Percentiles rank a stretch among this genome's conserved stretches.
Evolutionary conservation across 2,329 filamentous ascomycete genomes (phyloP).

Genomic region (Pleoardoris graminearum): DNA sequence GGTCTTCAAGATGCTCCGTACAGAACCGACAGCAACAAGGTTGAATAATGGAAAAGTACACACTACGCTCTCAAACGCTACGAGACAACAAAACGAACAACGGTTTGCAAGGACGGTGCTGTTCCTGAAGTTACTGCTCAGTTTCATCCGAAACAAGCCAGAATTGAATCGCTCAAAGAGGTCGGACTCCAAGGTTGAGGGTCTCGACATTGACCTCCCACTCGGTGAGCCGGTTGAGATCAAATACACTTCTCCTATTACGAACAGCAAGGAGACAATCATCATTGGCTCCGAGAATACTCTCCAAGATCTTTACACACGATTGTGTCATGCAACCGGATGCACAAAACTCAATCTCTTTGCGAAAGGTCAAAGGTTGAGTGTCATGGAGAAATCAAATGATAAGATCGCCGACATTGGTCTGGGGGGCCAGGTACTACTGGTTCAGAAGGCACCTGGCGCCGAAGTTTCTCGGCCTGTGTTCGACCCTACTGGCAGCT

Average conservation of each 20-base stretch:
- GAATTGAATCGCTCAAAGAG: conserved; percentile 37
- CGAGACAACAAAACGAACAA: conserved; percentile 22
- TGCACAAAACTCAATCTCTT: conserved; percentile 78
- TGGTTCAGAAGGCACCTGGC: conserved; percentile 37
- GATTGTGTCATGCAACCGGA: conserved; percentile 68
- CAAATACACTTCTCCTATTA: conserved; percentile 70
- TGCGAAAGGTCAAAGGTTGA: conserved; percentile 67
- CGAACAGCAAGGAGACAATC: conserved; percentile 63
- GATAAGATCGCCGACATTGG: conserved; percentile 63
- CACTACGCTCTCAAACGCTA: conserved; percentile 30
- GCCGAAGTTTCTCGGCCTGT: conserved; percentile 29
- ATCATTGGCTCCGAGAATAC: conserved; percentile 73
- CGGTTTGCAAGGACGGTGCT: conserved; percentile 39
- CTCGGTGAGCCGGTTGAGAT: conserved; percentile 68
- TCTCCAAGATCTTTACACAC: conserved; percentile 68
- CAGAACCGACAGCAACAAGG: not conserved
- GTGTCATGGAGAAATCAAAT: conserved; percentile 60
- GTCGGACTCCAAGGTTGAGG: conserved; percentile 42
- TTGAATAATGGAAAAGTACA: conserved; percentile 17
- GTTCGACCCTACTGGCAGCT: conserved; percentile 29
- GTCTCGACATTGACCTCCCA: conserved; percentile 51
- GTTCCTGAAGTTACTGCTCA: conserved; percentile 41
- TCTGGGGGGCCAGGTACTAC: conserved; percentile 28
- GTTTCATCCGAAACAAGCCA: conserved; percentile 33
- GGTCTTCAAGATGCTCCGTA: conserved; percentile 22